These are phyloP conservation scores for Gracilaria gracilis DNA, from an alignment of 23 red algal genomes.

Conservation along the genomic window DNA sequence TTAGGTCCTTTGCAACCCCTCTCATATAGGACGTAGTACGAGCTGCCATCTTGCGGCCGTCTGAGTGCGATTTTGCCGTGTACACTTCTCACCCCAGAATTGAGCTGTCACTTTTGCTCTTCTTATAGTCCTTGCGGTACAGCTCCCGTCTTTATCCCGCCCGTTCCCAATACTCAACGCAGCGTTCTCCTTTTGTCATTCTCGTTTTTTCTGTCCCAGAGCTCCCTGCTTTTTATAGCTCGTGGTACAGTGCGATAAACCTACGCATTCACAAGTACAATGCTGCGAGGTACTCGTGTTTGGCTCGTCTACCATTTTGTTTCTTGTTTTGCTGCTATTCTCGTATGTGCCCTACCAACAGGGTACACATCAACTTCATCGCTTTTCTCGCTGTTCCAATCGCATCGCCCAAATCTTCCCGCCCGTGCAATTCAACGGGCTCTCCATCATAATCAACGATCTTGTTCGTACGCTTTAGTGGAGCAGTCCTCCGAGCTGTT, in stretches of 20 bases:
- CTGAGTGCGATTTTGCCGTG: too few species aligned
- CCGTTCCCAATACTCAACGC: background rate
- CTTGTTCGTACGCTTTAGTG: background rate
- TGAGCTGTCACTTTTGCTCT: background rate
- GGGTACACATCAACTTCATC: too few species aligned
- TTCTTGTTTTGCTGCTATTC: too few species aligned
- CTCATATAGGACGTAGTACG: too few species aligned
- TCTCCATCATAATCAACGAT: background rate
- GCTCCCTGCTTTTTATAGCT: background rate
- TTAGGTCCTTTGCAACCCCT: too few species aligned
- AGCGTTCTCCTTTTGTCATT: background rate
- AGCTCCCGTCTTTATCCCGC: background rate
- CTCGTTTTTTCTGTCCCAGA: too few species aligned
- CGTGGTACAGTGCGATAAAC: background rate
- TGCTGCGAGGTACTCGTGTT: background rate
- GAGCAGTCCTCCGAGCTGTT: background rate
- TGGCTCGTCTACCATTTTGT: background rate
- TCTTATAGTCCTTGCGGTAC: background rate
- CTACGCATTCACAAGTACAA: background rate
- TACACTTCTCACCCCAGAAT: too few species aligned
- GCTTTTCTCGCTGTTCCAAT: background rate
- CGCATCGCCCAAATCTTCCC: background rate
- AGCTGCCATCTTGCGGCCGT: too few species aligned
- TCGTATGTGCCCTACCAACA: too few species aligned
- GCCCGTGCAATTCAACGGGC: background rate